phyloP scores from a whole-genome alignment of 331 rosid genomes.

The Pyrus hybrid region DNA sequence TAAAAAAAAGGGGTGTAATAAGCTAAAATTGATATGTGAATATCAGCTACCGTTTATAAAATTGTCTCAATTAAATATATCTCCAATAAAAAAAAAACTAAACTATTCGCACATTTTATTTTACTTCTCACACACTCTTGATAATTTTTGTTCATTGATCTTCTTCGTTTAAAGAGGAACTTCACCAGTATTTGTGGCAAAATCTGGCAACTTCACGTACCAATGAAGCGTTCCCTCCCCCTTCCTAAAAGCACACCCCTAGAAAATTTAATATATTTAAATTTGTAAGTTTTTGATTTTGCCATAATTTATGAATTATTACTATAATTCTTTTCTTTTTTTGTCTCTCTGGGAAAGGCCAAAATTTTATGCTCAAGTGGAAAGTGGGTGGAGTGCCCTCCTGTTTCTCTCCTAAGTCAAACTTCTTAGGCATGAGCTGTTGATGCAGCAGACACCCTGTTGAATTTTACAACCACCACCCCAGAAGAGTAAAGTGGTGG shows the following conservation, averaged over 20 bases:
- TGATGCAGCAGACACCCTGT: slow-evolving; percentile 26
- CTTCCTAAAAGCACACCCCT: background rate
- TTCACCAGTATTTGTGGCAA: too few species aligned
- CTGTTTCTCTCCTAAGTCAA: slow-evolving; percentile 2
- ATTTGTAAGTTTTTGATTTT: background rate
- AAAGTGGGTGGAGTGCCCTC: slow-evolving; percentile 9
- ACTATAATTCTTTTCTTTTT: background rate
- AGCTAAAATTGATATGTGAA: too few species aligned
- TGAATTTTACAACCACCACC: slow-evolving; percentile 23
- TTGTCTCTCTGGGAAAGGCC: background rate
- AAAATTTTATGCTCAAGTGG: background rate
- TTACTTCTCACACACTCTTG: too few species aligned
- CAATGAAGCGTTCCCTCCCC: too few species aligned
- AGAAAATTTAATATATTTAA: background rate
- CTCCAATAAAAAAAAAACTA: background rate
- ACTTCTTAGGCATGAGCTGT: slow-evolving; percentile 19
- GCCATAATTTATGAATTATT: background rate
- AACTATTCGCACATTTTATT: too few species aligned
- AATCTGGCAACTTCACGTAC: too few species aligned
- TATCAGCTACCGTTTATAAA: too few species aligned
- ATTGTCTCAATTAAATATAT: too few species aligned
- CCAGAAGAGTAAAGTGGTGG: slow-evolving; percentile 13
- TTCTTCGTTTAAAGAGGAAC: too few species aligned
- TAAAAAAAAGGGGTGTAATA: too few species aligned
- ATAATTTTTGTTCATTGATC: too few species aligned